Base-by-base conservation (phyloP, 2,329 filamentous ascomycete genomes). In the Colletotrichum magnum region DNA sequence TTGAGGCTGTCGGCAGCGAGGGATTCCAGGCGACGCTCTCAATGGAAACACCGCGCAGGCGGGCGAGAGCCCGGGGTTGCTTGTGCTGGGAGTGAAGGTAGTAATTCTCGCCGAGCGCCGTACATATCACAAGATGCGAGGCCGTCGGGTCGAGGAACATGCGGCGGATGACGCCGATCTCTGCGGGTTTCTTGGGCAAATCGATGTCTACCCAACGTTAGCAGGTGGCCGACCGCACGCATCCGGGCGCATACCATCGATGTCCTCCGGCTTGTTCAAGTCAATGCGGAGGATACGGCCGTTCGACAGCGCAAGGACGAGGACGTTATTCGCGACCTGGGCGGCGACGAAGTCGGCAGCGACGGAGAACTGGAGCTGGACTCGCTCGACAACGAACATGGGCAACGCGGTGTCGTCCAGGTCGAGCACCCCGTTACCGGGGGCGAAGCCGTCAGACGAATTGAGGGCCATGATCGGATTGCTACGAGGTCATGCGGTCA, bases 101-200 rank as follows among this genome's bases (percentile, higher is more conserved):
- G 84, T 95, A 99, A 82, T 97, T 98, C 81, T 99, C 96, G 78
- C 94, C 94, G 48, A 94, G 89, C 5, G 94, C 92, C 3, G 96
- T 99, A 78, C 93, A 94, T 74, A 99, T 90, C 72, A 99, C 89
- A 32, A 99, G 86, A 82, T 99, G 96, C 6, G 94, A 98, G 32
- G 96, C 96, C 12, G 95, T 97, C 32, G 96, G 95, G 77, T 99
- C 96, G 77, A 99, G 92, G 83, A 99, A 99, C 89, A 99, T 94
- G 84, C 93, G 94, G 74, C 93, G 92, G 77, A 99, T 98, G 60
- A 97, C 89, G 73, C 96, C 96, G 69, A 96, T 89, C 79, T 99
- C 95, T 45, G 94, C 92, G 16, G 94, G 90, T 76, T 95, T 96
- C 84, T 97, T 97, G 45, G 96, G 96, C 7, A 99, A 89, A 80